Percentiles rank a stretch among this genome's conserved stretches.
phyloP scores from a whole-genome alignment of 768 basidiomycete genomes.

The Mycena floridula region DNA sequence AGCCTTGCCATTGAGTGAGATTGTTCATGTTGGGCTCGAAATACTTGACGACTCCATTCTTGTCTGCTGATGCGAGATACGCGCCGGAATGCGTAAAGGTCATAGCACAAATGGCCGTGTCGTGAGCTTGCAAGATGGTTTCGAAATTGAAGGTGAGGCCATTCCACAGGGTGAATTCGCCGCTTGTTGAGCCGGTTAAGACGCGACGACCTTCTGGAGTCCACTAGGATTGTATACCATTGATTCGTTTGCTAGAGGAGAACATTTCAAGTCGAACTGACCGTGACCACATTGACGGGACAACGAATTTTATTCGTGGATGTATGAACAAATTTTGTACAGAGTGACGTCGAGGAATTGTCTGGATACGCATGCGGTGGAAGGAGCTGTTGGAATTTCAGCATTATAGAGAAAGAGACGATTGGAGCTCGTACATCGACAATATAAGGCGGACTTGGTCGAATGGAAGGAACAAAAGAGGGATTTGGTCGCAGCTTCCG shows the following conservation, averaged over 20 bases:
- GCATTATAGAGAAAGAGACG: conserved; percentile 12
- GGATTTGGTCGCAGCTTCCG: conserved; percentile 77
- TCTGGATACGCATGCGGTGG: conserved; percentile 89
- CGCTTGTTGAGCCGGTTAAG: conserved; percentile 91
- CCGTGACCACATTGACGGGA: conserved; percentile 93
- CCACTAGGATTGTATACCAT: conserved; percentile 45
- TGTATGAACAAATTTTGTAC: conserved; percentile 96
- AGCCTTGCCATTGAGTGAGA: conserved; percentile 87
- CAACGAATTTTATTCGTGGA: conserved; percentile 98
- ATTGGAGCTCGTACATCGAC: conserved; percentile 61
- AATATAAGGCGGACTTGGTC: conserved; percentile 84
- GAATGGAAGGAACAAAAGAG: conserved; percentile 66
- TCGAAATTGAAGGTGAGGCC: conserved; percentile 99
- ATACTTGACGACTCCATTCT: conserved; percentile 93
- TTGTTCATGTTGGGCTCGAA: conserved; percentile 99
- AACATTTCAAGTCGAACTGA: conserved; percentile 37
- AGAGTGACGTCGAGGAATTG: conserved; percentile 89
- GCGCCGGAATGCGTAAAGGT: conserved; percentile 90
- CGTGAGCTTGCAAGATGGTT: conserved; percentile 98
- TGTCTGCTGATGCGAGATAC: conserved; percentile 90
- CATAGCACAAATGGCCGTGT: conserved; percentile 87
- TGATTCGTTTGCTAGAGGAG: background rate
- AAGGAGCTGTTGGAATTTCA: conserved; percentile 56
- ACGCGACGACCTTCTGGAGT: conserved; percentile 93
- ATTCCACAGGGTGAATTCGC: conserved; percentile 99